Evolutionary conservation across 1,284 basidiomycete genomes (phyloP), one percentile per base, ranked within the genome.

Genomic region (Boletus mariae): DNA sequence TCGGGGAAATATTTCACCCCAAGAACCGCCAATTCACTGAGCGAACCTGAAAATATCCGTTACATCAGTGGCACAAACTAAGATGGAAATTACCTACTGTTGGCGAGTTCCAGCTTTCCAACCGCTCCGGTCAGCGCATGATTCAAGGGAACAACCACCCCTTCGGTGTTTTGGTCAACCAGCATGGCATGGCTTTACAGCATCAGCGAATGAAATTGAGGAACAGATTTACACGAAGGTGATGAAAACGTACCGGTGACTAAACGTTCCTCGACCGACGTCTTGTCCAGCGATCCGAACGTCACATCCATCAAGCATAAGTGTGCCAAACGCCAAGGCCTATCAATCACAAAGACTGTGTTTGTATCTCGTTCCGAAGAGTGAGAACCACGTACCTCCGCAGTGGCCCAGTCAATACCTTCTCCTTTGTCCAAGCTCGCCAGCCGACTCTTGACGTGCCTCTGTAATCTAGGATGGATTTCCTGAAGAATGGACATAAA

Each of bases 281-380:
- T 95, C 93, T 68, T 96, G 92, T 3, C 93, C 92, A 8, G 90
- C 92, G 41, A 95, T 89, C 13, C 92, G 80, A 13, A 95, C 79
- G 64, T 94, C 86, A 57, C 75, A 81, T 1, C 90, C 90, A 53
- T 92, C 87, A 10, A 80, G 70, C 81, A 95, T 80, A 37, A 94
- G 75, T 1, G 89, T 83, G 0, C 93, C 93, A 62, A 93, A 92
- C 0, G 92, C 92, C 71, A 94, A 73, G 0, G 91, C 87, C 83
- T 87, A 47, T 38, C 40, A 1, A 48, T 12, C 7, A 13, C 32
- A 20, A 28, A 37, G n/a, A 29, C 2, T 11, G 31, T 20, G 10
- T 9, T 12, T n/a, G 11, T 5, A 12, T 29, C 9, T 37, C 12
- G 0, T 44, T 26, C 4, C 13, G n/a, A 38, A 1, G 7, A 40